Evolutionary conservation across 2,329 filamentous ascomycete genomes (phyloP), one percentile per base, ranked within the genome.

Genomic region (Nannizzia gypsea): DNA sequence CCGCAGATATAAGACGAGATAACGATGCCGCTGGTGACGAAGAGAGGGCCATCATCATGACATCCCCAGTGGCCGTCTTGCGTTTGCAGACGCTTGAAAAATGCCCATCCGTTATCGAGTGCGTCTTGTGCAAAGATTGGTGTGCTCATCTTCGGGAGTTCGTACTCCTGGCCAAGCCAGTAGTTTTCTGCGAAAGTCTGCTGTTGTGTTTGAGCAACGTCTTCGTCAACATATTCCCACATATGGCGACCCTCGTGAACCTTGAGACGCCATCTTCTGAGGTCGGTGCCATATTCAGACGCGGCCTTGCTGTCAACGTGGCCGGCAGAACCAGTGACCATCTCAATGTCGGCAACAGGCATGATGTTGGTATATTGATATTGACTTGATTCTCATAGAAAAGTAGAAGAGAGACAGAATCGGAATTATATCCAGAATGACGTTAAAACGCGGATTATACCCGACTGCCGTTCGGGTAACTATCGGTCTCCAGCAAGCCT

Each of bases 231-330:
- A 34, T 60, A 60, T 17, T 60, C 31, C 58, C 58, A 60, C n/a
- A 4, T 56, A 17, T 60, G 58, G 15, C 58, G 48, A 17, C 58
- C 58, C 17, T 55, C 58, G 17, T 52, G 48, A 22, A 40, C 58
- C 40, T 20, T 20, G 24, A 60, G 42, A 24, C 58, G 48, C 58
- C 58, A 60, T 56, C 28, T 66, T 6, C 62, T 67, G 48, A 63
- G 64, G 56, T 69, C 66, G 52, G 68, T 69, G 40, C 59, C 66
- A n/a, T 20, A 20, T 58, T 58, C 38, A 24, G 56, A 40, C 38
- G 38, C 38, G 38, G 38, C 38, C 38, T 40, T 40, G 38, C 38
- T 40, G 2, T 40, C 38, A 13, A n/a, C 8, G 38, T 40, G 38
- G 38, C 15, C 9, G 38, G 38, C 38, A 40, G 38, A 40, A 15